Evolutionary conservation across 1,284 basidiomycete genomes (phyloP).

Genomic region (Malassezia japonica): DNA sequence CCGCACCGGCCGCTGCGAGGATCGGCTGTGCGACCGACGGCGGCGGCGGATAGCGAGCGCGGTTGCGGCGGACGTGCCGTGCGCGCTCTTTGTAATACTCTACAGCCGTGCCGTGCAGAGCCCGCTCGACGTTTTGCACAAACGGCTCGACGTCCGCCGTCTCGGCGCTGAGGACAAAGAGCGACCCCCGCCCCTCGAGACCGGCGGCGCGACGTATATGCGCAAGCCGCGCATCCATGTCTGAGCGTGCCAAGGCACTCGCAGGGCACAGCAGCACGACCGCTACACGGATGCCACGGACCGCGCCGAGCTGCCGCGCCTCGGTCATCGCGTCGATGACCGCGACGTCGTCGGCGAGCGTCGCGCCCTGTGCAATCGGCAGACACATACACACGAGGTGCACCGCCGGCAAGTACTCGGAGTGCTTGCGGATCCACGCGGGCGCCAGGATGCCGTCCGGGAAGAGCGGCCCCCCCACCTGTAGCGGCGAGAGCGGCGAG

Average conservation of each 20-base stretch:
- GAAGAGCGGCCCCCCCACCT: slow-evolving; percentile 72
- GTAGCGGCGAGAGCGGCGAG: slow-evolving; percentile 81
- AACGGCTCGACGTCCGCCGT: slow-evolving; percentile 62
- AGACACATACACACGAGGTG: slow-evolving; percentile 81
- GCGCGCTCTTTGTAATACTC: slow-evolving; percentile 89
- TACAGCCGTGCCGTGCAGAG: slow-evolving; percentile 72
- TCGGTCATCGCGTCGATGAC: slow-evolving; percentile 60
- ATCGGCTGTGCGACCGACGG: slow-evolving; percentile 32
- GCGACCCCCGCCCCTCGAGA: slow-evolving; percentile 76
- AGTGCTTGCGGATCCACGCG: slow-evolving; percentile 93
- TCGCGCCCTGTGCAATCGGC: slow-evolving; percentile 47
- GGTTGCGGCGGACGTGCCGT: slow-evolving; percentile 78
- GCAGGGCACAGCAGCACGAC: slow-evolving; percentile 85
- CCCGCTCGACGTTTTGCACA: slow-evolving; percentile 63
- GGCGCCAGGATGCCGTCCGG: slow-evolving; percentile 93
- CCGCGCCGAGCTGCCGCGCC: slow-evolving; percentile 66
- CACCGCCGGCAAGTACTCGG: slow-evolving; percentile 76
- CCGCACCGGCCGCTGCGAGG: slow-evolving; percentile 19
- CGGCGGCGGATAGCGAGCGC: slow-evolving; percentile 58
- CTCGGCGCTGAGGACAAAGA: slow-evolving; percentile 80
- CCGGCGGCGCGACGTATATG: slow-evolving; percentile 75
- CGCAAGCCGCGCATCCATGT: slow-evolving; percentile 70
- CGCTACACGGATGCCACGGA: slow-evolving; percentile 83
- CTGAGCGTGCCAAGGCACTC: slow-evolving; percentile 56
- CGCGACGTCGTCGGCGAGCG: slow-evolving; percentile 56